Conservation (phyloP, 1,139 yeast genomes). For the Yamadazyma epiphylla region DNA sequence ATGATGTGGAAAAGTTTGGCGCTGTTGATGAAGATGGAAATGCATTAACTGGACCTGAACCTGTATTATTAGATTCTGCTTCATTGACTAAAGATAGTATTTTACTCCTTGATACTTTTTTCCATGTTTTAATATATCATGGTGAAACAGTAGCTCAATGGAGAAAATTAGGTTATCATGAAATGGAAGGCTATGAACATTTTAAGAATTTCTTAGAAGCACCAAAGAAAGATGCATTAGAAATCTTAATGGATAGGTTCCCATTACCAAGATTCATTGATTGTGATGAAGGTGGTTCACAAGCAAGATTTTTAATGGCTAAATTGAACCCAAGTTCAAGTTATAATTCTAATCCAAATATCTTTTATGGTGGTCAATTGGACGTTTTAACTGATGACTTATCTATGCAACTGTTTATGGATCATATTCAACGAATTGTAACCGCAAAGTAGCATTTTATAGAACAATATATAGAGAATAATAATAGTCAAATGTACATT, state of each 20-base stretch:
- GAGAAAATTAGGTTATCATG: conserved; percentile 95
- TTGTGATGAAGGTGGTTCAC: conserved; percentile 81
- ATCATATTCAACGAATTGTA: conserved; percentile 43
- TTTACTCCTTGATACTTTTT: conserved; percentile 86
- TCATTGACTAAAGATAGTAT: conserved; percentile 89
- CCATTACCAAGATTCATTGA: conserved; percentile 96
- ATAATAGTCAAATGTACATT: no score
- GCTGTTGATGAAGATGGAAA: conserved; percentile 41
- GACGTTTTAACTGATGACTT: conserved; percentile 67
- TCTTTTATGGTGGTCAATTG: conserved; percentile 26
- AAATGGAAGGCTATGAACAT: conserved; percentile 83
- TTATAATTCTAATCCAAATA: conserved; percentile 42
- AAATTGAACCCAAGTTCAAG: conserved; percentile 71
- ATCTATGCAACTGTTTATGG: conserved; percentile 66
- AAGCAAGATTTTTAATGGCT: conserved; percentile 72
- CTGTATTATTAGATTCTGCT: conserved; percentile 91
- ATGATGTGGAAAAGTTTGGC: conserved; percentile 52
- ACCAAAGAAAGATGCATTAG: conserved; percentile 91
- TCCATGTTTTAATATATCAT: conserved; percentile 92
- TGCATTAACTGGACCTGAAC: conserved; percentile 60
- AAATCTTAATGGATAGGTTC: conserved; percentile 85
- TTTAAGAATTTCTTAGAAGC: conserved; percentile 83
- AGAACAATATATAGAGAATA: no score
- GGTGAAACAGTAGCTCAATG: conserved; percentile 94
- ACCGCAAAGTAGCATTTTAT: conserved; percentile 15